phyloP scores from a whole-genome alignment of 1,139 yeast species.

The Yamadazyma oceani region DNA sequence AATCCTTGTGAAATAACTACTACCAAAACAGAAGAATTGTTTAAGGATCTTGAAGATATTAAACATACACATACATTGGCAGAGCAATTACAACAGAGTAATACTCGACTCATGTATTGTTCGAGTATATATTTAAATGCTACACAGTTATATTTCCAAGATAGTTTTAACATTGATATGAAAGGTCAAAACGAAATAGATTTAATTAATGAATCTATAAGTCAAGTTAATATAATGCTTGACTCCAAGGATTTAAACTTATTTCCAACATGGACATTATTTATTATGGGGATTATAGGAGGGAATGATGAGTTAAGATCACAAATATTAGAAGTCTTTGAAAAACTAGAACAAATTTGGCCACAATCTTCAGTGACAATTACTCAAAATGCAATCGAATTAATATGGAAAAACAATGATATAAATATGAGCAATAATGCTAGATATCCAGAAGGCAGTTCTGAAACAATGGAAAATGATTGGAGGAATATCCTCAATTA shows the following conservation, averaged over 20 bases:
- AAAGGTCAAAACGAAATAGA: neutral
- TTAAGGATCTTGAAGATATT: constrained; percentile 6
- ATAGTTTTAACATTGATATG: constrained; percentile 5
- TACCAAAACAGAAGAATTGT: constrained; percentile 1
- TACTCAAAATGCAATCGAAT: constrained; percentile 21
- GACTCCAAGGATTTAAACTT: constrained; percentile 3
- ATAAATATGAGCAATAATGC: constrained; percentile 10
- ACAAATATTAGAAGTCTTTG: constrained; percentile 17
- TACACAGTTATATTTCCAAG: constrained; percentile 10
- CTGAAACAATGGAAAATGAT: constrained; percentile 9
- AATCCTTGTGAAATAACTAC: neutral
- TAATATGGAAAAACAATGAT: constrained; percentile 27
- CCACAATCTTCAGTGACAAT: constrained; percentile 20
- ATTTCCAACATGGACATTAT: constrained; percentile 28
- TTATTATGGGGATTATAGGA: constrained; percentile 20
- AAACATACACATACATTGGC: constrained; percentile 1
- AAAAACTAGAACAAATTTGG: constrained; percentile 21
- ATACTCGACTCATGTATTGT: constrained; percentile 8
- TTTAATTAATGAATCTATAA: neutral
- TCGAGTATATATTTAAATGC: constrained; percentile 12
- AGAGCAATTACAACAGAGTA: constrained; percentile 1
- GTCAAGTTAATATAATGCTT: constrained; percentile 3
- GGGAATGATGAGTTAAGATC: constrained; percentile 14
- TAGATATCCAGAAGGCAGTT: neutral
- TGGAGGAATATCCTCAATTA: constrained; percentile 23